Evolutionary conservation across 805 yeast species (phyloP).

Genomic region (Isabelozyma gotoi): DNA sequence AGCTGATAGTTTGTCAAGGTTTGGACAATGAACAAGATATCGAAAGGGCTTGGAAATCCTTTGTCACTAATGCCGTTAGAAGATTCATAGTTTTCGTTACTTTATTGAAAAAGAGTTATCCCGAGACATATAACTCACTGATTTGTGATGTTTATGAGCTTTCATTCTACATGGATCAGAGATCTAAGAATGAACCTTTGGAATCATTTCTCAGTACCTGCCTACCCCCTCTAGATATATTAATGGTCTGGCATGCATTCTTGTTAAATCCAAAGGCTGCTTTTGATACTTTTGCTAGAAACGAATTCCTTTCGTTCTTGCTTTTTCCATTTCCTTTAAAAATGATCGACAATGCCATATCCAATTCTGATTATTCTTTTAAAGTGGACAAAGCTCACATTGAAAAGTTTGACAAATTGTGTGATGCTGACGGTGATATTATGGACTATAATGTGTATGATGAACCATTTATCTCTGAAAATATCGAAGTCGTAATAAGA

Average conservation of each 20-base stretch:
- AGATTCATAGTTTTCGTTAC: too few relatives aligned
- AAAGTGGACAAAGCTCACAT: background rate
- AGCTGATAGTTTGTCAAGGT: too few relatives aligned
- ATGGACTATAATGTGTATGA: conserved; percentile 2
- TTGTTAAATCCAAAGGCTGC: conserved; percentile 15
- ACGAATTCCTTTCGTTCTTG: conserved; percentile 9
- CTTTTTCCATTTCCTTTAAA: conserved; percentile 10
- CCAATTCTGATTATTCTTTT: background rate
- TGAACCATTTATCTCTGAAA: conserved; percentile 4
- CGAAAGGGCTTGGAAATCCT: too few relatives aligned
- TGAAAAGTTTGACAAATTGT: background rate
- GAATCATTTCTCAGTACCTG: background rate
- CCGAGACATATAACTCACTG: too few relatives aligned
- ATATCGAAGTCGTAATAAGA: conserved; percentile 4
- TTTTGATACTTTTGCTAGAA: conserved; percentile 12
- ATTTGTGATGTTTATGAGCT: too few relatives aligned
- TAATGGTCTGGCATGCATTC: conserved; percentile 23
- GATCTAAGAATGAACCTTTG: background rate
- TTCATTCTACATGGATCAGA: too few relatives aligned
- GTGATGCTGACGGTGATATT: background rate
- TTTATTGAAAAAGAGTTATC: too few relatives aligned
- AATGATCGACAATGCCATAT: conserved; percentile 6
- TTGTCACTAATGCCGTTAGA: too few relatives aligned
- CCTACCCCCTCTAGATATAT: conserved; percentile 20
- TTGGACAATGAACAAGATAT: too few relatives aligned